phyloP scores from a whole-genome alignment of 495 filamentous ascomycete genomes.

The Echria macrotheca region DNA sequence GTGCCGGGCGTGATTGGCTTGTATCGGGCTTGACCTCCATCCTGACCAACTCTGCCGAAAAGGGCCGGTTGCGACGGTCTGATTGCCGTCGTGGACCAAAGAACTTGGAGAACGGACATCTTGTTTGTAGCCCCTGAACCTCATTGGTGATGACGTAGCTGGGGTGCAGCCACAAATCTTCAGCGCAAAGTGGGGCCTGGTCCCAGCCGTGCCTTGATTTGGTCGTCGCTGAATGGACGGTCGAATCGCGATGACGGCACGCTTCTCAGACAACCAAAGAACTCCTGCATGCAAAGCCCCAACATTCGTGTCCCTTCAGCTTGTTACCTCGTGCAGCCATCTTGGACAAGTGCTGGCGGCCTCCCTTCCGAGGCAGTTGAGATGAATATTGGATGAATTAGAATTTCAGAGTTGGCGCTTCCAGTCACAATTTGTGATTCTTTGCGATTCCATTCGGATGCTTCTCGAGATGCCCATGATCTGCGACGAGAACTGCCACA shows the following conservation, averaged over 20 bases:
- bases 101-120: constrained; percentile 2
- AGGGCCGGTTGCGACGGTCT: not conserved
- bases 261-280: not conserved
- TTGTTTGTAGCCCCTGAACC: constrained; percentile 12
- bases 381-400: not conserved
- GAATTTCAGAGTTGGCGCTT: no score
- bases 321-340: not conserved
- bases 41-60: not conserved
- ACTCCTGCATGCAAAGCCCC: not conserved
- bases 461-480: no score
- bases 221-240: not conserved
- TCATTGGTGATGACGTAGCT: constrained; percentile 20
- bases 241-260: constrained; percentile 7
- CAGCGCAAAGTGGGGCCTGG: constrained; percentile 8
- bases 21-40: constrained; percentile 1
- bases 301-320: not conserved
- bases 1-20: not conserved
- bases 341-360: not conserved
- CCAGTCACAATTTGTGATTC: no score
- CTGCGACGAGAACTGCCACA: no score
- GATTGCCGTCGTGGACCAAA: not conserved
- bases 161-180: constrained; percentile 4
- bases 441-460: no score
- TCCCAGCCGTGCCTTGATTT: constrained; percentile 12
- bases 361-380: not conserved